Evolutionary conservation across 1,284 basidiomycete genomes (phyloP).

Genomic region (Ceratobasidium sp.): DNA sequence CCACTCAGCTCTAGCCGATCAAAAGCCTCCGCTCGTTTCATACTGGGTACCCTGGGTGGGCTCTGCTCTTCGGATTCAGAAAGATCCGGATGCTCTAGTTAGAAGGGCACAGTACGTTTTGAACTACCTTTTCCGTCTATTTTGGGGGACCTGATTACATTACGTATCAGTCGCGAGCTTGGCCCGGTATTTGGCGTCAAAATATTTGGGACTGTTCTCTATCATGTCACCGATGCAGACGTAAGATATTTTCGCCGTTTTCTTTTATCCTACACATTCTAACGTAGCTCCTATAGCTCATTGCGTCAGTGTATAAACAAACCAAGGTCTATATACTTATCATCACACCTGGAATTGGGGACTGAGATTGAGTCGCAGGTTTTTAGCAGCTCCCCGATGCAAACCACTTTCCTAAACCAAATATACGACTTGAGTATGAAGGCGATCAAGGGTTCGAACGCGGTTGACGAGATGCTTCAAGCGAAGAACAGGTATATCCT

Average conservation of each 20-base stretch:
- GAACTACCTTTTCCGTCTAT: neutral
- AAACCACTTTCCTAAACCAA: constrained; percentile 17
- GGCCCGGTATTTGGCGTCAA: constrained; percentile 40
- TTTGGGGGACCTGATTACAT: neutral
- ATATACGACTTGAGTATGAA: constrained; percentile 20
- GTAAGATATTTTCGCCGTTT: neutral
- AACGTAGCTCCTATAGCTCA: constrained; percentile 7
- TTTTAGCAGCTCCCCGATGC: constrained; percentile 35
- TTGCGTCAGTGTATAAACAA: constrained; percentile 34
- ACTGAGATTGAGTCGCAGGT: constrained; percentile 1
- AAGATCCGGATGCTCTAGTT: constrained; percentile 45
- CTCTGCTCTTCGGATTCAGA: constrained; percentile 43
- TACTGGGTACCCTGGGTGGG: constrained; percentile 47
- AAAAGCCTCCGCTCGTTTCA: constrained; percentile 40
- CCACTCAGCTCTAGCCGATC: no score
- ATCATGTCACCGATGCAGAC: constrained; percentile 35
- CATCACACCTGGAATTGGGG: neutral
- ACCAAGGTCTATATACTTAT: constrained; percentile 8
- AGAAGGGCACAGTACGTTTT: constrained; percentile 31
- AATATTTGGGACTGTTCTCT: constrained; percentile 24
- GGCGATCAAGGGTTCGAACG: neutral
- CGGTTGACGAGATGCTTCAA: constrained; percentile 27
- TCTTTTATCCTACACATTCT: neutral
- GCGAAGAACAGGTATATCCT: constrained; percentile 10
- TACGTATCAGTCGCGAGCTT: constrained; percentile 20